Base-by-base conservation (phyloP, 441 rosid genomes). In the Melastoma candidum region DNA sequence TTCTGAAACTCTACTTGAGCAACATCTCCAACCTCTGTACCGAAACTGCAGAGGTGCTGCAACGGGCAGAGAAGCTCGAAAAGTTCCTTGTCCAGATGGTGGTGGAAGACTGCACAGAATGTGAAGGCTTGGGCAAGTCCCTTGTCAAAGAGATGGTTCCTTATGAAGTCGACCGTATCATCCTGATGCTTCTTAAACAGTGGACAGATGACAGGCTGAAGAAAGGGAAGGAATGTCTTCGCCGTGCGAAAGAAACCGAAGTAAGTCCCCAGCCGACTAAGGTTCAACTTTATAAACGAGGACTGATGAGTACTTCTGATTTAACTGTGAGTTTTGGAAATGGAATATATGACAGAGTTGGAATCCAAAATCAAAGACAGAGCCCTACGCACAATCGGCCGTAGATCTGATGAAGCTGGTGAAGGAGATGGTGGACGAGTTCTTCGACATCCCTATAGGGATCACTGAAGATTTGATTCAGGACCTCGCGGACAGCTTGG, bases 361-460 rank as follows among this genome's bases (percentile, higher is more conserved):
- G 98, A 88, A 88, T 60, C 92, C 90, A 0, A 88, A 84, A 66
- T 88, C 95, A 29, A 92, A 88, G 70, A 77, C 83, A 2, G 95
- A 88, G 63, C 97, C 97, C 0, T 82, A 88, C 29, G 83, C 87
- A 4, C 83, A 78, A 44, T 82, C 97, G 0, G 83, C 75, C 1
- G 89, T 74, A 55, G 94, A 85, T 58, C 48, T 88, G 24, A 78
- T 82, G 83, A 78, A 63, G 72, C 63, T 72, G 13, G 78, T 81
- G 0, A 78, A 82, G 48, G 95, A 88, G 36, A 75, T 66, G 0
- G 69, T 82, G 17, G 81, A 82, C 2, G 95, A 85, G 13, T 88
- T 92, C 78, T 85, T 88, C 9, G 79, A 84, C 68, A 75, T 82
- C 47, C 95, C 78, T 1, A 70, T 85, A 2, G 94, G 84, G 41